Conservation (phyloP, 192 early-diverging fungal species). For the Spizellomyces sp. region DNA sequence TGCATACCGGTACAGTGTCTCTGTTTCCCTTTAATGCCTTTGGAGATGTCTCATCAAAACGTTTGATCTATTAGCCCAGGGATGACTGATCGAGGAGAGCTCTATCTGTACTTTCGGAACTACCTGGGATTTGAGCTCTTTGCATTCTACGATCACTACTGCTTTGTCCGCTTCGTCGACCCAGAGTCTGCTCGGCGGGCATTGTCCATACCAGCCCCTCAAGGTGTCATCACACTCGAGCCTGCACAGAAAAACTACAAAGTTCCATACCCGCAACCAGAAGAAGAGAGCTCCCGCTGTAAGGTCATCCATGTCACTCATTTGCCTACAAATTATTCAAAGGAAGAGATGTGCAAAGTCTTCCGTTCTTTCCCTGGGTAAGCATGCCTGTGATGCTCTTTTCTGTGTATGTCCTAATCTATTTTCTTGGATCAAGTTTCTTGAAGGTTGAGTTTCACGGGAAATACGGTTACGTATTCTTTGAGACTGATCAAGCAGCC, state of each 20-base stretch:
- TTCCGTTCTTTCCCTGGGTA: slow-evolving; percentile 35
- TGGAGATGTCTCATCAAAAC: background rate
- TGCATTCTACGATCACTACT: slow-evolving; percentile 41
- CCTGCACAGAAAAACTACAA: slow-evolving; percentile 32
- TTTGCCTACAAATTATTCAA: slow-evolving; percentile 39
- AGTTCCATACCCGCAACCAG: slow-evolving; percentile 40
- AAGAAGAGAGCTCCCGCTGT: slow-evolving; percentile 28
- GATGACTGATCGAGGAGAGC: slow-evolving; percentile 36
- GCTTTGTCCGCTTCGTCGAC: slow-evolving; percentile 35
- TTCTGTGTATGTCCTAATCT: too few relatives aligned
- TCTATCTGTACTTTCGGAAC: slow-evolving; percentile 36
- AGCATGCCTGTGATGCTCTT: background rate
- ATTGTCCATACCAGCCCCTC: slow-evolving; percentile 12
- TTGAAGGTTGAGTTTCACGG: slow-evolving; percentile 35
- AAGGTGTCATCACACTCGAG: slow-evolving; percentile 33
- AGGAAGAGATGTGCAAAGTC: slow-evolving; percentile 38
- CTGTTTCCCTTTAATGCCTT: background rate
- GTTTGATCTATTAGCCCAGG: slow-evolving; percentile 13
- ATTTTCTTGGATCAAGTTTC: slow-evolving; percentile 23
- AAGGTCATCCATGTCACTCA: slow-evolving; percentile 37
- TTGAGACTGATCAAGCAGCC: slow-evolving; percentile 22
- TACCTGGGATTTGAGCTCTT: slow-evolving; percentile 39
- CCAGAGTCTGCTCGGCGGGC: slow-evolving; percentile 16
- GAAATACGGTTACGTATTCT: slow-evolving; percentile 41
- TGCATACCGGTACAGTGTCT: slow-evolving; percentile 22